Percentiles rank a stretch among this genome's conserved stretches.
Evolutionary conservation across 1,139 yeast species (phyloP).

Genomic region (Candida sanyaensis): DNA sequence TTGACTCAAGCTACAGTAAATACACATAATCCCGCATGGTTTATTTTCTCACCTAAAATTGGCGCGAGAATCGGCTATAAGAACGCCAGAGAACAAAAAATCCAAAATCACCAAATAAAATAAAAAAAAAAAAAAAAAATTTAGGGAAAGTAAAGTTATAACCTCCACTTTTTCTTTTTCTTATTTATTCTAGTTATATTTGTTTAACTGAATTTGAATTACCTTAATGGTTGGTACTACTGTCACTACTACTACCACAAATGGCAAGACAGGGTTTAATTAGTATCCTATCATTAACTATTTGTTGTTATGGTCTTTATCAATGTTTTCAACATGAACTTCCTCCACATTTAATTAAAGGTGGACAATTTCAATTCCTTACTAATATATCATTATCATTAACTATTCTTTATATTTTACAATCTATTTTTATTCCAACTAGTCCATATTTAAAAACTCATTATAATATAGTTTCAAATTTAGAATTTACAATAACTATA

Average conservation of each 20-base stretch:
- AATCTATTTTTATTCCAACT: slow-evolving; percentile 2
- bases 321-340: slow-evolving; percentile 9
- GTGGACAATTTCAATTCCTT: slow-evolving; percentile 64
- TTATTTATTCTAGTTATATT: neutral
- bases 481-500: slow-evolving; percentile 24
- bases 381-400: slow-evolving; percentile 48
- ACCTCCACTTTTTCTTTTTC: too few relatives aligned
- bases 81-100: too few relatives aligned
- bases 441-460: slow-evolving; percentile 1
- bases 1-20: too few relatives aligned
- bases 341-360: slow-evolving; percentile 48
- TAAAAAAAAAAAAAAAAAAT: too few relatives aligned
- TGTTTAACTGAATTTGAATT: too few relatives aligned
- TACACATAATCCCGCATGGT: too few relatives aligned
- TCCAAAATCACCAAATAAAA: too few relatives aligned
- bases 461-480: slow-evolving; percentile 17
- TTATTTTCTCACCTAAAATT: too few relatives aligned
- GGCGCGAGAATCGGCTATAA: too few relatives aligned
- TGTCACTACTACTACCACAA: neutral
- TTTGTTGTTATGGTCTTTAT: slow-evolving; percentile 12
- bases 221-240: too few relatives aligned
- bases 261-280: slow-evolving; percentile 11
- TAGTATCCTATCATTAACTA: slow-evolving; percentile 8
- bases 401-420: slow-evolving; percentile 9
- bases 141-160: too few relatives aligned